Evolutionary conservation across 441 rosid species (phyloP).

Genomic region (Geranium incanum): DNA sequence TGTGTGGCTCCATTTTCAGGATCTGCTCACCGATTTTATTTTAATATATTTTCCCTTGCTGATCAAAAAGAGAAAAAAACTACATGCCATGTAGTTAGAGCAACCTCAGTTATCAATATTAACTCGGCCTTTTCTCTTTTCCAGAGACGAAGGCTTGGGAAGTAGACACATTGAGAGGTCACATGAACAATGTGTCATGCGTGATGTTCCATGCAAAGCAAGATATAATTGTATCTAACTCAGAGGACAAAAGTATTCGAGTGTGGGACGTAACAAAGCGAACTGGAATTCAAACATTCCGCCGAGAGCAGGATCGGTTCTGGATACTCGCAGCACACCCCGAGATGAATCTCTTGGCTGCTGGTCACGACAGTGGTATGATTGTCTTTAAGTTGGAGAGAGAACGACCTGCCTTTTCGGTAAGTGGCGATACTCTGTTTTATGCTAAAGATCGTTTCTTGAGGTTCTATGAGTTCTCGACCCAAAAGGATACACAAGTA

Average conservation of each 20-base stretch:
- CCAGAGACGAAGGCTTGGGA: constrained; percentile 91
- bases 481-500: constrained; percentile 60
- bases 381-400: constrained; percentile 82
- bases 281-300: constrained; percentile 75
- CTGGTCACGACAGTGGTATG: constrained; percentile 92
- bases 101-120: not conserved
- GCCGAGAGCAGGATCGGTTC: constrained; percentile 77
- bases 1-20: too few species aligned
- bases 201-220: constrained; percentile 83
- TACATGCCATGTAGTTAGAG: not conserved
- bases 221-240: constrained; percentile 58
- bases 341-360: constrained; percentile 80
- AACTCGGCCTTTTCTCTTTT: constrained; percentile 9
- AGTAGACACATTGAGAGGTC: constrained; percentile 85
- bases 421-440: constrained; percentile 63
- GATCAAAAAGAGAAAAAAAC: too few species aligned
- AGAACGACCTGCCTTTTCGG: constrained; percentile 80
- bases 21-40: too few species aligned
- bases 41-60: too few species aligned
- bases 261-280: constrained; percentile 89
- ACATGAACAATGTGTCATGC: constrained; percentile 77
- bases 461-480: constrained; percentile 61
- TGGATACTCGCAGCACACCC: constrained; percentile 87
- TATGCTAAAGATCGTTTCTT: constrained; percentile 69
- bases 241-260: constrained; percentile 62